Base-by-base conservation (phyloP, 176 grass and related monocot genomes). In the Aechmea fasciata region DNA sequence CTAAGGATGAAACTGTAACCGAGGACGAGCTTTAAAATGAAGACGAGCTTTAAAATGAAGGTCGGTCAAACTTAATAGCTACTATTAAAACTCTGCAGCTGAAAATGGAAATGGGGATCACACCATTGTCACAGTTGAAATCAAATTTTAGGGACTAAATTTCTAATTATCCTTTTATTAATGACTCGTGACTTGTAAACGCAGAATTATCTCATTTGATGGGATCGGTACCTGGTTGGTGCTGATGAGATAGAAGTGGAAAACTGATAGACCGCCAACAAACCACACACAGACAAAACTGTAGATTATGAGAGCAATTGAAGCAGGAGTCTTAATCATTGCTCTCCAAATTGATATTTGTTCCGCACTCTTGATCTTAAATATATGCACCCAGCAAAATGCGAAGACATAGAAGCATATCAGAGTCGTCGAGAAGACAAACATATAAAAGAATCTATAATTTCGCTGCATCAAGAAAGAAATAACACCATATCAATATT, bases 361-460 rank as follows among this genome's bases (percentile, higher is more conserved):
- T 12, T 96, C 91, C 64, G 84, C 84, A 6, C 88, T 81, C 86
- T 81, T 96, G 71, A 96, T 91, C 80, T 88, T 96, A 57, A 96
- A 57, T 73, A 91, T 88, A 67, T 91, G 91, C 51, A 96, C 82
- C 87, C 87, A 96, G 57, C 91, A 96, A 50, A 96, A 91, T 66
- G 84, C 87, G 69, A 96, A 96, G 53, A 96, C 82, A 62, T 85
- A 96, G 69, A 96, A 63, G 77, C 91, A 96, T 9, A 96, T 84
- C 26, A 96, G 65, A 71, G 91, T 91, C 20, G 87, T 81, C 3
- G 91, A 96, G 80, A 96, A 96, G 48, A 96, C 91, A 51, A 96
- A 96, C 91, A 96, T 96, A 80, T 96, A 96, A 70, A 96, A 96
- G 74, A 96, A 96, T 13, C 91, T 81, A 50, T 96, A 96, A 85